A percentile compares a stretch with the other conserved stretches of the same genome.
Evolutionary conservation across 495 filamentous ascomycete species (phyloP).

Genomic region (Penicillium taxi): DNA sequence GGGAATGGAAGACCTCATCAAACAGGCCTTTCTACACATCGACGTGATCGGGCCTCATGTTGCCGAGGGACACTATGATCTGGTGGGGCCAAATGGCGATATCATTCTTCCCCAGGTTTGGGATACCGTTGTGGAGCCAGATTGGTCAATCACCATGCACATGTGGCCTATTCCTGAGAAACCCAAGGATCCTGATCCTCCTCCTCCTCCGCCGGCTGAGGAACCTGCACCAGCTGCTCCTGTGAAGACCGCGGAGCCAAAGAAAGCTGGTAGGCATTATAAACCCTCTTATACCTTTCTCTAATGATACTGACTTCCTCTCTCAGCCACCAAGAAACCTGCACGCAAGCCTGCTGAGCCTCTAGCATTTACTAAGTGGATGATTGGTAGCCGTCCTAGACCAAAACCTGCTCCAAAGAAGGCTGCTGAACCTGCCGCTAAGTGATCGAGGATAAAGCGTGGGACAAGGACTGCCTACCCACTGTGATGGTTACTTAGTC

Average conservation of each 20-base stretch:
- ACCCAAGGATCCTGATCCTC: constrained; percentile 36
- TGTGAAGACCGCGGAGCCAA: constrained; percentile 19
- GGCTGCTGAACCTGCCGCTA: constrained; percentile 9
- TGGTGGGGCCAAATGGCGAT: constrained; percentile 74
- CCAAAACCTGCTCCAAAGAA: constrained; percentile 10
- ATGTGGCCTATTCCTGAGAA: constrained; percentile 88
- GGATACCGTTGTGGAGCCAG: constrained; percentile 78
- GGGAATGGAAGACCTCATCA: constrained; percentile 82
- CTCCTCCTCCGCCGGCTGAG: constrained; percentile 14
- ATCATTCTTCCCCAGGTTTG: constrained; percentile 84
- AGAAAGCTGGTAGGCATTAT: constrained; percentile 25
- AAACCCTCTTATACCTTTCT: not conserved
- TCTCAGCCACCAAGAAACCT: constrained; percentile 26
- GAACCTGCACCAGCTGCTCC: constrained; percentile 14
- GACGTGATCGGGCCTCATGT: constrained; percentile 77
- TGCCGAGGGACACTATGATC: constrained; percentile 75
- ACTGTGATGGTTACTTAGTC: no score
- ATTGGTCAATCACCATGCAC: constrained; percentile 89
- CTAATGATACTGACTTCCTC: constrained; percentile 4
- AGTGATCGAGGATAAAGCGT: not conserved
- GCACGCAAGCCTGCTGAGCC: constrained; percentile 19
- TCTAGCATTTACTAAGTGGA: constrained; percentile 34
- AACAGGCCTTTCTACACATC: constrained; percentile 80
- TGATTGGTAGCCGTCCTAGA: constrained; percentile 29
- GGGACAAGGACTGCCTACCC: constrained; percentile 1